Evolutionary conservation across 352 stramenopile species (phyloP).

Genomic region (Pythium phragmiticola): DNA sequence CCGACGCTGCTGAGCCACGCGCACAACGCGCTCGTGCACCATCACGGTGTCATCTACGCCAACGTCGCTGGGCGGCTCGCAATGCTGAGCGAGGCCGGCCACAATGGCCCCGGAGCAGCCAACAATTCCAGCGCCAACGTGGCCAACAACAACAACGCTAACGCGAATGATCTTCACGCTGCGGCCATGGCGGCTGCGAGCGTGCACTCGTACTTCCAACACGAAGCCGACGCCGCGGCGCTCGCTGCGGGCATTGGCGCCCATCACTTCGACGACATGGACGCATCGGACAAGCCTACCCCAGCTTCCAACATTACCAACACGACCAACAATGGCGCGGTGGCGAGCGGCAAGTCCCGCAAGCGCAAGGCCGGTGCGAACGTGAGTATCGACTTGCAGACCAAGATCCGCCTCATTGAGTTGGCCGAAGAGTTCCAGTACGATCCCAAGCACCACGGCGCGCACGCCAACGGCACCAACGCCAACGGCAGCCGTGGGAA

Average conservation of each 20-base stretch:
- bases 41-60: slow-evolving; percentile 2
- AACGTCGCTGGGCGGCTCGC: slow-evolving; percentile 5
- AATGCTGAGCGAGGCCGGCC: slow-evolving; percentile 20
- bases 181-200: slow-evolving; percentile 9
- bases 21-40: slow-evolving; percentile 7
- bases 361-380: slow-evolving; percentile 65
- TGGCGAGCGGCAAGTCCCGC: slow-evolving; percentile 1
- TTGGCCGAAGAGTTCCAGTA: slow-evolving; percentile 82
- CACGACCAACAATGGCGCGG: not conserved
- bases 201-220: slow-evolving; percentile 24
- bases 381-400: slow-evolving; percentile 78
- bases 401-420: slow-evolving; percentile 84
- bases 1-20: slow-evolving; percentile 21
- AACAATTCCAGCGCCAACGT: not conserved
- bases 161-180: slow-evolving; percentile 1
- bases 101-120: not conserved
- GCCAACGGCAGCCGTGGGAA: not conserved
- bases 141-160: slow-evolving; percentile 1
- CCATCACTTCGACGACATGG: slow-evolving; percentile 21
- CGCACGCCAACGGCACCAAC: not conserved
- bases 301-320: not conserved
- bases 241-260: slow-evolving; percentile 12
- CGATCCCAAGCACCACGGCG: slow-evolving; percentile 51
- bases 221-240: slow-evolving; percentile 7
- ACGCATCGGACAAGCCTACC: not conserved